Evolutionary conservation across 2,329 filamentous ascomycete species (phyloP).

Genomic region (Falciphora oryzae): DNA sequence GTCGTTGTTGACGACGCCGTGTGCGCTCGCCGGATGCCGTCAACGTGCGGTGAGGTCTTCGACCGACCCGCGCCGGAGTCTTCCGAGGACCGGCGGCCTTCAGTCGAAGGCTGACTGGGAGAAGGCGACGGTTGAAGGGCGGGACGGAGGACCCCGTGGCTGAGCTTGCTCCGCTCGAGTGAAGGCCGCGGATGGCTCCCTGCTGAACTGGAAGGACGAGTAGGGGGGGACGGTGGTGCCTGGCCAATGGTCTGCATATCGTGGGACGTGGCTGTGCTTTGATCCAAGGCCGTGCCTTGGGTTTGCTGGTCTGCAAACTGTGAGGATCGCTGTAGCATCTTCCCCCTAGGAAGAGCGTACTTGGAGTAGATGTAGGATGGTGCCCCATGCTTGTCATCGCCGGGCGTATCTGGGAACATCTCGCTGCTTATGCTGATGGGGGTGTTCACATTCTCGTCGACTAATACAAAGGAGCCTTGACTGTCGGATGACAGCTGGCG

Average conservation of each 20-base stretch:
- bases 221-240: conserved; percentile 57
- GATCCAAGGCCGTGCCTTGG: conserved; percentile 56
- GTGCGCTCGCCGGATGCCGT: conserved; percentile 25
- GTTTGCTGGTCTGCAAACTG: conserved; percentile 48
- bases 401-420: conserved; percentile 51
- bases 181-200: conserved; percentile 39
- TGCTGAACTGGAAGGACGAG: conserved; percentile 53
- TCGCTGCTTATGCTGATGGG: conserved; percentile 70
- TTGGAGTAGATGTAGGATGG: conserved; percentile 84
- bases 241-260: conserved; percentile 38
- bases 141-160: conserved; percentile 38
- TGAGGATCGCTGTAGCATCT: conserved; percentile 66
- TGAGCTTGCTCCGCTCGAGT: conserved; percentile 44
- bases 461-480: conserved; percentile 56
- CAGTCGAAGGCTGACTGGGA: conserved; percentile 38
- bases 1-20: conserved; percentile 44
- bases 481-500: conserved; percentile 63
- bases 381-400: conserved; percentile 43
- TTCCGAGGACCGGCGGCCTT: conserved; percentile 39
- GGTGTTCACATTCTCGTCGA: conserved; percentile 61
- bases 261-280: conserved; percentile 36
- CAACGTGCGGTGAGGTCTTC: conserved; percentile 28
- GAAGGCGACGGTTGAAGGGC: conserved; percentile 38
- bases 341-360: conserved; percentile 76
- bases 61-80: conserved; percentile 43